Percentiles rank a stretch among this genome's conserved stretches.
Conservation (phyloP, 2,329 filamentous ascomycete species). For the Cladophialophora bantiana region DNA sequence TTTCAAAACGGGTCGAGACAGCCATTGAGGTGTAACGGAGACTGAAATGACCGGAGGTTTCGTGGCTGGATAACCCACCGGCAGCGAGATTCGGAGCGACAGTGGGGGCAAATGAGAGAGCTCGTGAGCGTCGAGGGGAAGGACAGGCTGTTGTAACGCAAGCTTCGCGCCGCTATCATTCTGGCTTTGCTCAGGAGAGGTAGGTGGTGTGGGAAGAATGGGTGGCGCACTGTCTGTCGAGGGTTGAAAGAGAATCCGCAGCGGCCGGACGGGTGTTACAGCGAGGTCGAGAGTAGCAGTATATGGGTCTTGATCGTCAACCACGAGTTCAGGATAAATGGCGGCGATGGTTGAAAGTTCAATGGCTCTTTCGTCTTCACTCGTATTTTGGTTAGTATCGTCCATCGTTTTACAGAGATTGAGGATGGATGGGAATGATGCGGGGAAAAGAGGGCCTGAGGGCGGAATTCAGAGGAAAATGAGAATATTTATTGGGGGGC, state of each 20-base stretch:
- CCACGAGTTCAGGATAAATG: constrained; percentile 67
- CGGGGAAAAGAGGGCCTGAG: constrained; percentile 1
- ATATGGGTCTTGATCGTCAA: constrained; percentile 56
- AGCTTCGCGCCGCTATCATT: constrained; percentile 34
- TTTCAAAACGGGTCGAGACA: constrained; percentile 54
- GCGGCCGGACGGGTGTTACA: constrained; percentile 61
- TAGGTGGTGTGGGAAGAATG: constrained; percentile 51
- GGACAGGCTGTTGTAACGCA: not conserved
- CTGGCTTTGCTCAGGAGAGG: constrained; percentile 47
- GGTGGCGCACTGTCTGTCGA: constrained; percentile 47
- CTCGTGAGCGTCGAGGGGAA: constrained; percentile 44
- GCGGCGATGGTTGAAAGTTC: constrained; percentile 66
- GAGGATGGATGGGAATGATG: not conserved
- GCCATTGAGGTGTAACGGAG: constrained; percentile 60
- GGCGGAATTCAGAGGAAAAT: not conserved
- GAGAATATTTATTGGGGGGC: not conserved
- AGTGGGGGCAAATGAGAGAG: constrained; percentile 65
- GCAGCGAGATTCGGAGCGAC: constrained; percentile 60
- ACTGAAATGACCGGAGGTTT: constrained; percentile 59
- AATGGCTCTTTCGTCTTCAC: constrained; percentile 64
- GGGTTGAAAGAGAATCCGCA: constrained; percentile 54
- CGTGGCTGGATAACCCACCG: constrained; percentile 62
- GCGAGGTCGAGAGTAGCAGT: constrained; percentile 62
- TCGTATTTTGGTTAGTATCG: constrained; percentile 42
- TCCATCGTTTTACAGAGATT: constrained; percentile 43